Conservation (phyloP, 2,329 filamentous ascomycete genomes). For the Hymenoscyphus linearis region DNA sequence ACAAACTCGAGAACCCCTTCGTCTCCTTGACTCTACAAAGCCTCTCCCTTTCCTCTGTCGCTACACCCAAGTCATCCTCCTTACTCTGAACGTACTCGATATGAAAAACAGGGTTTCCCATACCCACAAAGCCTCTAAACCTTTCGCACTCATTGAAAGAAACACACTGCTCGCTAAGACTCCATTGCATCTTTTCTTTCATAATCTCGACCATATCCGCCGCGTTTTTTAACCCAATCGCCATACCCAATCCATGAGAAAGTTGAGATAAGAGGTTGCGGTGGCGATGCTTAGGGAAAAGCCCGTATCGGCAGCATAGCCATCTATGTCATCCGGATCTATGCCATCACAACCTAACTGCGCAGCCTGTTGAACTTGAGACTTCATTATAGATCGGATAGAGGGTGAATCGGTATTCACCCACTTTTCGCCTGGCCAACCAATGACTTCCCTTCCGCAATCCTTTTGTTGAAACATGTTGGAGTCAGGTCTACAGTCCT, state of each 20-base stretch:
- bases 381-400: conserved; percentile 57
- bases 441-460: conserved; percentile 51
- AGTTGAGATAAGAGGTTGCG: conserved; percentile 1
- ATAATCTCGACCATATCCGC: conserved; percentile 49
- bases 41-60: background rate
- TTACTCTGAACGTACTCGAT: conserved; percentile 53
- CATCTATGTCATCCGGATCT: conserved; percentile 66
- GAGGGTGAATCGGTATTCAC: conserved; percentile 49
- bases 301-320: conserved; percentile 54
- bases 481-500: conserved; percentile 53
- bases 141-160: conserved; percentile 53
- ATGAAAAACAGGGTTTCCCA: conserved; percentile 64
- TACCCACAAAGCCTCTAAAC: conserved; percentile 52
- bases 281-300: background rate
- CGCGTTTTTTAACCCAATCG: conserved; percentile 65
- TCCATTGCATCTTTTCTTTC: conserved; percentile 52
- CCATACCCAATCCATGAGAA: conserved; percentile 41
- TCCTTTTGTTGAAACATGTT: conserved; percentile 48
- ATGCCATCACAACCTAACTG: conserved; percentile 61
- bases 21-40: background rate
- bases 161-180: conserved; percentile 65
- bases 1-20: background rate
- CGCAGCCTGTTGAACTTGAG: conserved; percentile 51
- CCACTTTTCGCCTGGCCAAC: conserved; percentile 64
- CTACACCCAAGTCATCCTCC: background rate